These are phyloP conservation scores for Penicillium fimorum DNA, from an alignment of 495 filamentous ascomycete genomes.

Conservation along the genomic window DNA sequence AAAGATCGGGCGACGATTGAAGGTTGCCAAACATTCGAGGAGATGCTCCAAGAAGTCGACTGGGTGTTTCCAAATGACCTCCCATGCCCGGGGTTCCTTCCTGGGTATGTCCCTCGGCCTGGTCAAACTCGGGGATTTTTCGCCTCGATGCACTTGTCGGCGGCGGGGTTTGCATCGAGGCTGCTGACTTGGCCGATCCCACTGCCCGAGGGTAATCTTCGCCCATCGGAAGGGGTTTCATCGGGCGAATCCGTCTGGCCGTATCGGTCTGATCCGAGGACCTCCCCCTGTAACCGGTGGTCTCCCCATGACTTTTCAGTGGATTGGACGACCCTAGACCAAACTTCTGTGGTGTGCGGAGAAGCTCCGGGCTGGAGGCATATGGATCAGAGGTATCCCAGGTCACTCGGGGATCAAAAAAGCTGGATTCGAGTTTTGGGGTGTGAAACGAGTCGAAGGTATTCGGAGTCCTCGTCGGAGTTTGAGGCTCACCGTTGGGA, in stretches of 20 bases:
- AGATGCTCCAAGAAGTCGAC: slow-evolving; percentile 42
- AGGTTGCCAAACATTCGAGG: slow-evolving; percentile 52
- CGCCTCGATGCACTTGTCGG: slow-evolving; percentile 58
- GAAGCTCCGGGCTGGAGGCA: slow-evolving; percentile 53
- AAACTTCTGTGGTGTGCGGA: slow-evolving; percentile 50
- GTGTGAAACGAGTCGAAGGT: slow-evolving; percentile 66
- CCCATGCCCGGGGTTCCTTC: slow-evolving; percentile 25
- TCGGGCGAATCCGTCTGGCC: slow-evolving; percentile 36
- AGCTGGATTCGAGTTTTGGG: slow-evolving; percentile 58
- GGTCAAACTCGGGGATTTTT: slow-evolving; percentile 40
- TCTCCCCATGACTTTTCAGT: slow-evolving; percentile 26
- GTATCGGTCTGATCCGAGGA: slow-evolving; percentile 41
- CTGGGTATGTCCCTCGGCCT: slow-evolving; percentile 25
- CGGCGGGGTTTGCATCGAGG: slow-evolving; percentile 66
- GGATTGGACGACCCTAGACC: slow-evolving; percentile 33
- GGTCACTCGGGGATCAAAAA: slow-evolving; percentile 51
- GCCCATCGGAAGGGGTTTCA: slow-evolving; percentile 39
- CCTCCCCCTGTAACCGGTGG: slow-evolving; percentile 54
- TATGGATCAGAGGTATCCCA: slow-evolving; percentile 55
- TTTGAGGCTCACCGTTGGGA: slow-evolving; percentile 74
- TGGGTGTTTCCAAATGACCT: slow-evolving; percentile 43
- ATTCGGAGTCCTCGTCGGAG: slow-evolving; percentile 71
- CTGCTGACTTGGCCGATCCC: slow-evolving; percentile 48
- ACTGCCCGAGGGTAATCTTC: slow-evolving; percentile 40
- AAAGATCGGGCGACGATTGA: slow-evolving; percentile 64